Percentiles rank a stretch among this genome's conserved stretches.
Evolutionary conservation across 345 rosid species (phyloP).

Genomic region (Eucalyptus globulus): DNA sequence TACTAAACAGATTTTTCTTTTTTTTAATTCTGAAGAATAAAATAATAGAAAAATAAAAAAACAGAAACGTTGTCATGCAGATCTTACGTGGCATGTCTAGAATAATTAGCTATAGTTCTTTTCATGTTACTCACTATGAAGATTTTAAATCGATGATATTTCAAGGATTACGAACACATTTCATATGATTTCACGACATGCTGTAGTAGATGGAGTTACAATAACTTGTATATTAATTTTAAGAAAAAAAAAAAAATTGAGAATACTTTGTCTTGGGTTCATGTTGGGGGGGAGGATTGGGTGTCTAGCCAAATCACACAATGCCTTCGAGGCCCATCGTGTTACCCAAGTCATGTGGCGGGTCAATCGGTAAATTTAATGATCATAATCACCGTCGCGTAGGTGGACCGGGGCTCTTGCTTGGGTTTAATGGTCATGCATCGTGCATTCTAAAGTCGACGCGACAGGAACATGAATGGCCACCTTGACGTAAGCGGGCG

Average conservation of each 20-base stretch:
- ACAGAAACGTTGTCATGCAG: rapidly evolving
- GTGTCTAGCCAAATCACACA: neutral
- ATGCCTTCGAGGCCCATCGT: neutral
- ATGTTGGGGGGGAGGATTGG: neutral
- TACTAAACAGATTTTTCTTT: no score
- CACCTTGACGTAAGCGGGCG: neutral
- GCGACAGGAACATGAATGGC: neutral
- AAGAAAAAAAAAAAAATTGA: no score
- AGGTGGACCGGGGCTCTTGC: neutral
- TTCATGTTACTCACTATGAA: neutral
- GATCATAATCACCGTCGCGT: neutral
- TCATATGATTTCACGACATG: neutral
- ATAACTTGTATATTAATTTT: neutral
- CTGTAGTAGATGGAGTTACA: neutral
- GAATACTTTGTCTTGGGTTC: neutral
- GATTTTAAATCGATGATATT: neutral
- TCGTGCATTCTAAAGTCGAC: neutral
- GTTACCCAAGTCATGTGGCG: neutral
- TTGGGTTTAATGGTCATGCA: neutral
- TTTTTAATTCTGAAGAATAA: no score
- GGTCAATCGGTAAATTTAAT: neutral
- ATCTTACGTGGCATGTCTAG: rapidly evolving
- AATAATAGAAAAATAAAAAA: no score
- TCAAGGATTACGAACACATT: neutral
- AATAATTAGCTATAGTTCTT: neutral